A percentile compares a stretch with the other conserved stretches of the same genome.
Evolutionary conservation across 2,329 filamentous ascomycete genomes (phyloP).

Genomic region (Pyrenophora teres): DNA sequence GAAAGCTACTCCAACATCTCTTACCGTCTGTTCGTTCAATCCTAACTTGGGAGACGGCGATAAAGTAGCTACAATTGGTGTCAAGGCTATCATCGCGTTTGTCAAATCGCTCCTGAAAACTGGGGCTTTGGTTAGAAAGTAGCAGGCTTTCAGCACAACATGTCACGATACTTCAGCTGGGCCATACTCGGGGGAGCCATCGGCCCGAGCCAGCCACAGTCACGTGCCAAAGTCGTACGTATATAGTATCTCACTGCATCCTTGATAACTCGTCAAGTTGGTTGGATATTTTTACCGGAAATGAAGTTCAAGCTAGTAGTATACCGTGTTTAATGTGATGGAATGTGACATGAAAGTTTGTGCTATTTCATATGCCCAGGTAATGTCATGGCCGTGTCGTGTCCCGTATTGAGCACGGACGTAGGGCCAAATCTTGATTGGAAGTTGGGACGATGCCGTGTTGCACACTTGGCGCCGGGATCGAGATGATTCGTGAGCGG

Average conservation of each 20-base stretch:
- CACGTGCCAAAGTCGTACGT: too few species aligned
- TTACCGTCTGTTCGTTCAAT: constrained; percentile 22
- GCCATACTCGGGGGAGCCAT: too few species aligned
- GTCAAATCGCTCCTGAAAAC: background rate
- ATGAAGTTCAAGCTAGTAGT: too few species aligned
- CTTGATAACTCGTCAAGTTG: too few species aligned
- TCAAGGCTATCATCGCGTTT: constrained; percentile 9
- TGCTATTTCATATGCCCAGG: too few species aligned
- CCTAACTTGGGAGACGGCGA: constrained; percentile 19
- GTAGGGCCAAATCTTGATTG: background rate
- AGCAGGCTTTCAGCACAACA: background rate
- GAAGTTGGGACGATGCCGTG: constrained; percentile 6
- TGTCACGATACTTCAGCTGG: too few species aligned
- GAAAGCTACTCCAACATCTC: constrained; percentile 11
- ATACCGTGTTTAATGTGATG: too few species aligned
- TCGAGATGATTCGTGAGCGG: constrained; percentile 13
- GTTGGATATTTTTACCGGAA: too few species aligned
- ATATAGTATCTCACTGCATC: too few species aligned
- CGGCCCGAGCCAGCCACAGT: too few species aligned
- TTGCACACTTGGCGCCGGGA: constrained; percentile 2
- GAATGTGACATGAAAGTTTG: too few species aligned
- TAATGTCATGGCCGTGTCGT: background rate
- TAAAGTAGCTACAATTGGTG: constrained; percentile 16
- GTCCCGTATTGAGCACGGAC: background rate
- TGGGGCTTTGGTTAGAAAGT: background rate